phyloP scores from a whole-genome alignment of 148 eudicot genomes.

The Polygonum aviculare region DNA sequence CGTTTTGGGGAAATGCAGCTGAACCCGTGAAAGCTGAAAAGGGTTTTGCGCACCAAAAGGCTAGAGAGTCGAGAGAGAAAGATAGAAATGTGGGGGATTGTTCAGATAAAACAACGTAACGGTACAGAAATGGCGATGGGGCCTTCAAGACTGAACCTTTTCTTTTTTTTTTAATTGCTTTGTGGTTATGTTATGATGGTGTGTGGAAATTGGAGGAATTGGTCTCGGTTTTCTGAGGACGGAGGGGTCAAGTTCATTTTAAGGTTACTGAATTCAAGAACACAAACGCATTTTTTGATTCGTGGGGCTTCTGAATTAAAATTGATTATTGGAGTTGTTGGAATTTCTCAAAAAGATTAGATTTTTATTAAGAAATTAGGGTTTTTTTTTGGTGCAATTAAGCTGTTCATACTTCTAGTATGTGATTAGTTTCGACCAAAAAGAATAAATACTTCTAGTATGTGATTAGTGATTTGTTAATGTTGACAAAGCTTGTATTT shows the following conservation, averaged over 20 bases:
- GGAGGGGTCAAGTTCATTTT: background rate
- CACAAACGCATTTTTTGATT: background rate
- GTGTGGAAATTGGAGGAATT: background rate
- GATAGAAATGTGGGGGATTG: background rate
- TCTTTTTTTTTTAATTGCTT: background rate
- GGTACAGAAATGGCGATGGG: constrained; percentile 4
- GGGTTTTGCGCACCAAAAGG: background rate
- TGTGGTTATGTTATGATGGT: background rate
- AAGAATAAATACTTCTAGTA: too few relatives aligned
- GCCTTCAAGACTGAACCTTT: background rate
- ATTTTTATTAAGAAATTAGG: too few relatives aligned
- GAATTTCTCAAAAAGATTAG: background rate
- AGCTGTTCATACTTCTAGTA: too few relatives aligned
- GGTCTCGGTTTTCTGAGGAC: background rate
- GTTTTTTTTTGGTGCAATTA: too few relatives aligned
- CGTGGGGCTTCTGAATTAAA: background rate
- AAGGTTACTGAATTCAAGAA: constrained; percentile 1
- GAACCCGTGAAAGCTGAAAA: background rate
- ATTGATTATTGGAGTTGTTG: background rate
- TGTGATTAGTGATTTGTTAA: too few relatives aligned
- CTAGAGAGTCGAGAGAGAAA: background rate
- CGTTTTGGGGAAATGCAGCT: background rate
- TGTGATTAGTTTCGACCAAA: too few relatives aligned
- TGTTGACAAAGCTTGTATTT: too few relatives aligned
- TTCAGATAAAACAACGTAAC: background rate